phyloP scores from a whole-genome alignment of 2,329 filamentous ascomycete species.

The Cordyceps cicadae region DNA sequence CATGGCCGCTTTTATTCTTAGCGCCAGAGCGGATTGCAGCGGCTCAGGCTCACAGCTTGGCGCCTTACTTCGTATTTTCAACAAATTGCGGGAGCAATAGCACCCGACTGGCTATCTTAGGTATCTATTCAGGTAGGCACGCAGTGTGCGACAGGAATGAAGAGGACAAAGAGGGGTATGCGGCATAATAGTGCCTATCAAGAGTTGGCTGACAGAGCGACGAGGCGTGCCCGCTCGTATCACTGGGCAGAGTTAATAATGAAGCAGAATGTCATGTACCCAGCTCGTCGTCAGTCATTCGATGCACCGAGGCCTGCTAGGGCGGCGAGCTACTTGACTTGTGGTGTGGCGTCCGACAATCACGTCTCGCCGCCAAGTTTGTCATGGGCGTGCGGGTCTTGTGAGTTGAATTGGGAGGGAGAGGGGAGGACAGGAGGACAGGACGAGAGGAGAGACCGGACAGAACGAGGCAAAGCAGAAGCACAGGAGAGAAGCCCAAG shows the following conservation, averaged over 20 bases:
- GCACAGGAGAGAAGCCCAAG: neutral
- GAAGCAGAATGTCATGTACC: neutral
- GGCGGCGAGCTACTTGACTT: neutral
- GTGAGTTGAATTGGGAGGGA: neutral
- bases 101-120: neutral
- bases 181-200: neutral
- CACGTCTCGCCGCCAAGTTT: constrained; percentile 6
- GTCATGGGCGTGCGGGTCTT: neutral
- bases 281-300: neutral
- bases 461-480: neutral
- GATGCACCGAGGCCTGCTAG: neutral
- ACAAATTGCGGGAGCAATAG: neutral
- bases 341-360: constrained; percentile 2
- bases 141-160: neutral
- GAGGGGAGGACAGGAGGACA: too few relatives aligned
- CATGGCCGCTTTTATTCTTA: constrained; percentile 1
- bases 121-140: neutral
- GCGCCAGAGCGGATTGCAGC: neutral
- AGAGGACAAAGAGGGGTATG: neutral
- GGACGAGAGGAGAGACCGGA: neutral
- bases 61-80: too few relatives aligned
- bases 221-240: neutral
- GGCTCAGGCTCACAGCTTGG: too few relatives aligned
- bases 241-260: neutral
- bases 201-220: neutral